phyloP scores from a whole-genome alignment of 805 yeast genomes.

The Cyberlindnera petersonii region DNA sequence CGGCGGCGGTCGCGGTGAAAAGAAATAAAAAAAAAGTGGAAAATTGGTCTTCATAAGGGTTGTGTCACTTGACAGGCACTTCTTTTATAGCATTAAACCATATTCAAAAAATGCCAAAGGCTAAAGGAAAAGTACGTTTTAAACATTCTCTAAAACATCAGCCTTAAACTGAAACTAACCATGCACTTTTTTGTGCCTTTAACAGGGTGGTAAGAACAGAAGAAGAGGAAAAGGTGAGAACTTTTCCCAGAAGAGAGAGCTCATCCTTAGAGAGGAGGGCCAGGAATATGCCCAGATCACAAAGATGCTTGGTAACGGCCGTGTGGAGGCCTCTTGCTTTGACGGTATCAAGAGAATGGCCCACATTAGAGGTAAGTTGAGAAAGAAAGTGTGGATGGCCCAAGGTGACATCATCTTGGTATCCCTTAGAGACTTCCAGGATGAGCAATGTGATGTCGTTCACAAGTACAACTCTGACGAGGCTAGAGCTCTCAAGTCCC shows the following conservation, averaged over 20 bases:
- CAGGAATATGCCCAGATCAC: constrained; percentile 98
- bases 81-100: background rate
- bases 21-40: constrained; percentile 9
- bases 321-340: constrained; percentile 92
- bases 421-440: constrained; percentile 97
- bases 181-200: background rate
- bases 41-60: constrained; percentile 9
- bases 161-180: constrained; percentile 25
- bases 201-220: constrained; percentile 77
- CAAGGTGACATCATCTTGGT: constrained; percentile 97
- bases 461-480: constrained; percentile 96
- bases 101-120: constrained; percentile 59
- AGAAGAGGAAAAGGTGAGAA: constrained; percentile 98
- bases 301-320: constrained; percentile 97
- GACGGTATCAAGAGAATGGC: constrained; percentile 94
- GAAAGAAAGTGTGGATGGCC: constrained; percentile 99
- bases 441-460: constrained; percentile 95
- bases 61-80: background rate
- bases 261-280: constrained; percentile 87
- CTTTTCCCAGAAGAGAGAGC: constrained; percentile 89
- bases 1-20: background rate
- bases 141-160: background rate
- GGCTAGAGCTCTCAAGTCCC: constrained; percentile 91
- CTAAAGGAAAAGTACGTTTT: constrained; percentile 48
- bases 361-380: constrained; percentile 96